Evolutionary conservation across 2,329 filamentous ascomycete genomes (phyloP), one percentile per base, ranked within the genome.

Genomic region (Exserohilum turcica): DNA sequence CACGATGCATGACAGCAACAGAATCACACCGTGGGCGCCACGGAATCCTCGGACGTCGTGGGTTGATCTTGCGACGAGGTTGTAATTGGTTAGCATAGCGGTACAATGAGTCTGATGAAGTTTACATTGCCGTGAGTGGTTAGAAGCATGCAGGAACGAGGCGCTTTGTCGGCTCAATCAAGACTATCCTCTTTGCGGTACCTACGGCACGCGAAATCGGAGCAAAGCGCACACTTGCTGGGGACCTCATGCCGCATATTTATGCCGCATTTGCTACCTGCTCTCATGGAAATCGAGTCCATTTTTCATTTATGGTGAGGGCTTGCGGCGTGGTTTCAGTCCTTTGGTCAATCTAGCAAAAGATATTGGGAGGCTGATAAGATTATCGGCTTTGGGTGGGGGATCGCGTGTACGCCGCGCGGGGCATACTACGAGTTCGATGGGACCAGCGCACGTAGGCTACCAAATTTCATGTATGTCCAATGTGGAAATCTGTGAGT

Each of bases 61-160:
- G 44, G 24, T 24, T 24, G 28, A 28, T 13, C 32, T 19, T 27
- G 15, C 33, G 21, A 12, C 3, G 7, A 13, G 9, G 3, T 12
- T 40, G 13, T 40, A 31, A 54, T 52, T 54, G 52, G 54, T 37
- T 16, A 39, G 16, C 3, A 33, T 18, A 19, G 28, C 8, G 40
- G 45, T 56, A 21, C 49, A 48, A 16, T 49, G 43, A 38, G 43
- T 19, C 42, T 49, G 46, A 54, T 54, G 57, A 56, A 57, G 57
- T 57, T 42, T 54, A 51, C 54, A 54, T 43, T 57, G 51, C 51
- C 51, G 18, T 16, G 42, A 43, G 10, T 18, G 42, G 54, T 57
- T 57, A 57, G 54, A 15, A 15, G 51, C 35, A 36, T 54, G 51
- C 51, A 50, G 51, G 35, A 54, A 54, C 46, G 12, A 49, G 50